phyloP scores from a whole-genome alignment of 345 rosid genomes.

The Cochlearia excelsa region DNA sequence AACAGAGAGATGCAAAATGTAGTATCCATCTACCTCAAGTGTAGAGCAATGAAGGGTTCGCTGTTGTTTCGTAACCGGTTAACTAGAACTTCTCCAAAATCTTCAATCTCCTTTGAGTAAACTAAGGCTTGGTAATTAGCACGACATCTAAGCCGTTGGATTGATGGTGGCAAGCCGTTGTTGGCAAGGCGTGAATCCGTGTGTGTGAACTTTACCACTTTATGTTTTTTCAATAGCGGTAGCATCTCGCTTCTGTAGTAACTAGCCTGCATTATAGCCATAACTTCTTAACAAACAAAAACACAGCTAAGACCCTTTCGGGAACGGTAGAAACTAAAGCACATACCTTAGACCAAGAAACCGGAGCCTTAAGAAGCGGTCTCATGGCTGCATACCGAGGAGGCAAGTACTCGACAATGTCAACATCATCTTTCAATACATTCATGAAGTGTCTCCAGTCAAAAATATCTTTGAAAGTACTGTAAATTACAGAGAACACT shows the following conservation, averaged over 20 bases:
- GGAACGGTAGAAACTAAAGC: conserved; percentile 7
- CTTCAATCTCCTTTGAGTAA: conserved; percentile 64
- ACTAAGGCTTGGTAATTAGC: conserved; percentile 83
- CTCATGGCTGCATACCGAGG: conserved; percentile 43
- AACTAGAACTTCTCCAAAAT: conserved; percentile 63
- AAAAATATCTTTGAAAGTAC: conserved; percentile 90
- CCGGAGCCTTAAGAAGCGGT: conserved; percentile 78
- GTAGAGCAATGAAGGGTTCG: conserved; percentile 84
- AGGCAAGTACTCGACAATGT: conserved; percentile 82
- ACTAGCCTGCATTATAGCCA: conserved; percentile 60
- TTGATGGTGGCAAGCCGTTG: conserved; percentile 70
- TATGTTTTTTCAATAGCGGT: conserved; percentile 59
- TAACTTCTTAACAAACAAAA: conserved; percentile 9
- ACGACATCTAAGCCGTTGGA: conserved; percentile 87
- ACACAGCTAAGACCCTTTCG: conserved; percentile 6
- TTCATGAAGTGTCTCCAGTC: conserved; percentile 91
- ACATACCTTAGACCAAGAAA: conserved; percentile 98
- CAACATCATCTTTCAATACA: conserved; percentile 64
- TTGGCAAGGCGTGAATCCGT: conserved; percentile 89
- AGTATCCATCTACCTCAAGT: conserved; percentile 49
- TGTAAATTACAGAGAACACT: conserved; percentile 34
- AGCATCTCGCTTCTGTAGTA: conserved; percentile 82
- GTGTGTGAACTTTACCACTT: conserved; percentile 85
- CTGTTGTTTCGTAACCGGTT: conserved; percentile 62
- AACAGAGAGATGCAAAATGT: too few species aligned